Base-by-base conservation (phyloP, 331 rosid genomes). In the Acacia pycnantha region DNA sequence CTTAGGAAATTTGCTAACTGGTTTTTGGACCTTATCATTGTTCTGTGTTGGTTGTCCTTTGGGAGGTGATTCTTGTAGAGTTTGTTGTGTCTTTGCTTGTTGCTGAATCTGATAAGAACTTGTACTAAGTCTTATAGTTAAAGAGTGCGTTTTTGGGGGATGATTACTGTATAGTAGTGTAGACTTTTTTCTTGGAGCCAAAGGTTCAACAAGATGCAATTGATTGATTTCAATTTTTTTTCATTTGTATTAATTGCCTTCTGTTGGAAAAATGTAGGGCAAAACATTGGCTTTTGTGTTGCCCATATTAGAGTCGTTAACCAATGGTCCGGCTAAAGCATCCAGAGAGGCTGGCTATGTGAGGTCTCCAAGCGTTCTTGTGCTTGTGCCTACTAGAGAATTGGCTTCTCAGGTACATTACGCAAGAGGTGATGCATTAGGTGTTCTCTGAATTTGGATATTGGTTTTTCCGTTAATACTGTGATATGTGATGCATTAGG, bases 331-430 rank as follows among this genome's bases (percentile, higher is more conserved):
- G 0, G 82, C 87, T 0, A 91, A 85, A 67, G 82, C 78, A 6
- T 84, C 89, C 6, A 83, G 91, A 37, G 88, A 84, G 87, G 90
- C 89, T 14, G 98, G 98, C 26, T 88, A 88, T 70, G 97, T 93
- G 73, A 93, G 90, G 75, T 11, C 91, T 21, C 97, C 98, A 4
- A 87, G 91, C 50, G 96, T 95, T 78, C 81, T 93, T 70, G 97
- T 95, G 70, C 98, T 95, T 81, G 80, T 95, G 51, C 98, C 98
- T 8, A 95, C 97, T 1, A 82, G 98, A 82, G 98, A 95, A 86
- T 85, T 95, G 88, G 98, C 98, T n/a, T 88, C 86, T 41, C 97
- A 95, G 96, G 97, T 93, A 83, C 33, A 7, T 8, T 22, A 56
- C 50, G 35, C 76, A 7, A 5, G 11, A 48, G 24, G 33, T 33